A percentile compares a stretch with the other conserved stretches of the same genome.
Conservation (phyloP, 805 yeast genomes). For the Candida boidinii region DNA sequence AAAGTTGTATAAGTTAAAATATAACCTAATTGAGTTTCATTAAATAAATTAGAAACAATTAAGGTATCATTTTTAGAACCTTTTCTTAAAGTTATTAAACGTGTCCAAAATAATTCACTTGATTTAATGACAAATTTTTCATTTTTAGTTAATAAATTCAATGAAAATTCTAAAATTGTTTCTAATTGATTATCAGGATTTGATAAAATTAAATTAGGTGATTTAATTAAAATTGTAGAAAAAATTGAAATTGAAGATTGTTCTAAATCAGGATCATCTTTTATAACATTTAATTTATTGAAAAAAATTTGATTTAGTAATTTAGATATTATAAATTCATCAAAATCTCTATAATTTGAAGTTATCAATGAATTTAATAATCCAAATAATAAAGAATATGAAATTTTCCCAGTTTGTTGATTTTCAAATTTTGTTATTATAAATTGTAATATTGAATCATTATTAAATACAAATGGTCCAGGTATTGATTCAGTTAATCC, state of each 20-base stretch:
- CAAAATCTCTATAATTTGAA: constrained; percentile 25
- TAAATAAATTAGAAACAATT: constrained; percentile 16
- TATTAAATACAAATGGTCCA: constrained; percentile 58
- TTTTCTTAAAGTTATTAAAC: constrained; percentile 32
- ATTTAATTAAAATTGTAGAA: constrained; percentile 36
- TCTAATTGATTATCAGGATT: constrained; percentile 10
- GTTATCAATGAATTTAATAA: constrained; percentile 36
- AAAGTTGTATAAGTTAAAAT: constrained; percentile 27
- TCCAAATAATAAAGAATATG: constrained; percentile 36
- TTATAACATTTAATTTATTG: constrained; percentile 25
- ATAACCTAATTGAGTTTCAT: constrained; percentile 21
- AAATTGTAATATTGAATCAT: constrained; percentile 31
- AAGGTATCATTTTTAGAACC: constrained; percentile 34
- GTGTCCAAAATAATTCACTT: constrained; percentile 47
- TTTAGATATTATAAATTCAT: constrained; percentile 24
- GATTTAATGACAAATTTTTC: constrained; percentile 51
- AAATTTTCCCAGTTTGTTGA: constrained; percentile 16
- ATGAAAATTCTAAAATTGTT: constrained; percentile 23
- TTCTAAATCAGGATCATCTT: constrained; percentile 50
- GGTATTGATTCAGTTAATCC: constrained; percentile 56
- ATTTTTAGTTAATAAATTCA: constrained; percentile 32
- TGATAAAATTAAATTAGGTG: constrained; percentile 36
- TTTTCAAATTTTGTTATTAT: constrained; percentile 24
- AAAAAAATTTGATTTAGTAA: constrained; percentile 32
- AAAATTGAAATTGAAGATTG: constrained; percentile 45